phyloP scores from a whole-genome alignment of 2,329 filamentous ascomycete species.

The Domatiomyces catenatus region DNA sequence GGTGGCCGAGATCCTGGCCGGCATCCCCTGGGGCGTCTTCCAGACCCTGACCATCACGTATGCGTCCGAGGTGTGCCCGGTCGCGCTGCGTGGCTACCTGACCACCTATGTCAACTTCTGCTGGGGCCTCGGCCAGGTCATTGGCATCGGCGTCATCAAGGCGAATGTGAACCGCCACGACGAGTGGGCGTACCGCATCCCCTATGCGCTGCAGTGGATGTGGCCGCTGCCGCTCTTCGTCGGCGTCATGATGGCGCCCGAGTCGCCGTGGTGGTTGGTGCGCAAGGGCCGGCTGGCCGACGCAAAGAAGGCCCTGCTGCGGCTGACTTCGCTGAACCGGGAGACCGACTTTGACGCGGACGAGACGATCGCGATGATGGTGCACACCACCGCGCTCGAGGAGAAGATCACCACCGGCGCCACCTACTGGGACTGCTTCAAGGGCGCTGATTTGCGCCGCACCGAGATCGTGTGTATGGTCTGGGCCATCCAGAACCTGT shows the following conservation, averaged over 20 bases:
- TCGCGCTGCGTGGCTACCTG: slow-evolving; percentile 30
- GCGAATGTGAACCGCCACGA: slow-evolving; percentile 31
- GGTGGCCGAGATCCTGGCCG: slow-evolving; percentile 36
- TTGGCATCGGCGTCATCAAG: slow-evolving; percentile 37
- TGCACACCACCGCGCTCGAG: slow-evolving; percentile 71
- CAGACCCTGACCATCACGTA: slow-evolving; percentile 35
- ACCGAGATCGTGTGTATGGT: slow-evolving; percentile 58
- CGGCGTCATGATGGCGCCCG: slow-evolving; percentile 33
- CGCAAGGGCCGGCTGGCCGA: slow-evolving; percentile 31
- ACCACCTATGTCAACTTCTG: slow-evolving; percentile 28
- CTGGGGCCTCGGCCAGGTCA: slow-evolving; percentile 33
- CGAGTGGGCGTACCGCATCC: slow-evolving; percentile 38
- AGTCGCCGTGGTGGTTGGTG: slow-evolving; percentile 39
- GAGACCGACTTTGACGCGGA: slow-evolving; percentile 65
- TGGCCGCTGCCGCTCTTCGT: slow-evolving; percentile 36
- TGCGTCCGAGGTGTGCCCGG: slow-evolving; percentile 33
- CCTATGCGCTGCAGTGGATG: slow-evolving; percentile 38
- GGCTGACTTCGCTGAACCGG: slow-evolving; percentile 30
- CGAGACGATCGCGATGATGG: slow-evolving; percentile 83
- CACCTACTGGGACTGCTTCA: slow-evolving; percentile 71
- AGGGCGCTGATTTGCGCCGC: slow-evolving; percentile 58
- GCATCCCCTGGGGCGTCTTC: slow-evolving; percentile 38
- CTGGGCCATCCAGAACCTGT: slow-evolving; percentile 50
- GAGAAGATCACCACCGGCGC: slow-evolving; percentile 58
- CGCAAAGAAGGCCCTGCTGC: slow-evolving; percentile 28